These are phyloP conservation scores for Syncephalastrum racemosum DNA, from an alignment of 371 early-diverging fungal genomes.

Conservation along the genomic window DNA sequence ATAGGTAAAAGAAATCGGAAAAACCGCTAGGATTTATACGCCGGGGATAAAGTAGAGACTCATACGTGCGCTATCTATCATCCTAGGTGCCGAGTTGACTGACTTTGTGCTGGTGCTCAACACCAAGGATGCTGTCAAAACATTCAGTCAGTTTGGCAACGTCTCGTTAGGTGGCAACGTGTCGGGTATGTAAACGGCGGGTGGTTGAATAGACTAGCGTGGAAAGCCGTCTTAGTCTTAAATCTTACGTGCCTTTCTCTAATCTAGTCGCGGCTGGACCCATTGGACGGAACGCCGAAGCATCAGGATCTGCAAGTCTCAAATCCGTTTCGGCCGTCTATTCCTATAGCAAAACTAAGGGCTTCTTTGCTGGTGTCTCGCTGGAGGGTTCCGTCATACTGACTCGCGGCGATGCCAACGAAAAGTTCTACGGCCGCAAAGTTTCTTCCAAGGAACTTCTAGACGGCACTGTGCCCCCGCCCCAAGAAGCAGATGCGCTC, in stretches of 20 bases:
- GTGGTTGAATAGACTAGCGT: too few relatives aligned
- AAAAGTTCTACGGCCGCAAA: constrained; percentile 76
- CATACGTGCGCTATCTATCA: neutral
- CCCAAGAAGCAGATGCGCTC: constrained; percentile 80
- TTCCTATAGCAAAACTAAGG: constrained; percentile 86
- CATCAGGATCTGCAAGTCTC: constrained; percentile 72
- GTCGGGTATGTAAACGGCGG: constrained; percentile 43
- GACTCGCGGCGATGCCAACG: constrained; percentile 90
- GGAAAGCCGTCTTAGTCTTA: neutral
- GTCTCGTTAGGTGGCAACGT: constrained; percentile 89
- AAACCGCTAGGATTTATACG: too few relatives aligned
- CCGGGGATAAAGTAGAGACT: too few relatives aligned
- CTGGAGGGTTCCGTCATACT: constrained; percentile 92
- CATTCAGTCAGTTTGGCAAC: constrained; percentile 88
- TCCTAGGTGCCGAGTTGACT: constrained; percentile 82
- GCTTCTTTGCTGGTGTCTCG: constrained; percentile 91
- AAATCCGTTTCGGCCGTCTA: constrained; percentile 85
- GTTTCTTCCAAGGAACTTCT: constrained; percentile 82
- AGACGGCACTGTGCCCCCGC: constrained; percentile 70
- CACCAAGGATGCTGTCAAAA: constrained; percentile 81
- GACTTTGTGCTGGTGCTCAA: constrained; percentile 92
- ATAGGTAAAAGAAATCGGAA: constrained; percentile 37
- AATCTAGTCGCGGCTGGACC: constrained; percentile 87
- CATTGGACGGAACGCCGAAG: constrained; percentile 90
- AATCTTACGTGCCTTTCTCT: neutral